Percentiles rank a stretch among this genome's conserved stretches.
phyloP scores from a whole-genome alignment of 2,329 filamentous ascomycete species.

The Cladosporium velox region DNA sequence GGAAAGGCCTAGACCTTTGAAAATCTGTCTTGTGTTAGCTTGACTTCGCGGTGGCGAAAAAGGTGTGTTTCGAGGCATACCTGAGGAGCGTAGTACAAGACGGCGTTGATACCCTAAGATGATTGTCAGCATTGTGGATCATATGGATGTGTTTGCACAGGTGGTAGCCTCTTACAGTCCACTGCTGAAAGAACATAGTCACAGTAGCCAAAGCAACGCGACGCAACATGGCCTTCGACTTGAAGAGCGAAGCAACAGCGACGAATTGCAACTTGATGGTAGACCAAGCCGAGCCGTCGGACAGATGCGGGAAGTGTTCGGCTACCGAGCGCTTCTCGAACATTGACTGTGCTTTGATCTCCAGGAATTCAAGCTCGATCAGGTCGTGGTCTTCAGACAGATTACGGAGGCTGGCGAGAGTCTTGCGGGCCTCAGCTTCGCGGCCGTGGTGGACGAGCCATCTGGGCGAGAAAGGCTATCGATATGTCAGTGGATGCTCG shows the following conservation, averaged over 20 bases:
- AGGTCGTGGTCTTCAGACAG: conserved; percentile 65
- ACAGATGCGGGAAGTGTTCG: conserved; percentile 67
- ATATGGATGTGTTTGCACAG: too few species aligned
- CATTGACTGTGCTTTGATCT: conserved; percentile 75
- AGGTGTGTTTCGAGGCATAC: background rate
- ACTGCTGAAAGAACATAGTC: conserved; percentile 54
- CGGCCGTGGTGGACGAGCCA: conserved; percentile 72
- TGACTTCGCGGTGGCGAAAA: too few species aligned
- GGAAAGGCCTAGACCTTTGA: conserved; percentile 48
- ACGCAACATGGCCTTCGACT: conserved; percentile 65
- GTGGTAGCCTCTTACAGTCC: conserved; percentile 39
- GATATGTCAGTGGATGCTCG: background rate
- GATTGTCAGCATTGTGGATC: background rate
- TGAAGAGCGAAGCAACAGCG: conserved; percentile 65
- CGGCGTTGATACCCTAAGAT: conserved; percentile 43
- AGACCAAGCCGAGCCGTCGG: conserved; percentile 62
- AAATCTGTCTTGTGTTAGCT: conserved; percentile 39
- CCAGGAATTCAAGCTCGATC: conserved; percentile 74
- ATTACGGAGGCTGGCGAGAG: conserved; percentile 65
- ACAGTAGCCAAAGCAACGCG: conserved; percentile 61
- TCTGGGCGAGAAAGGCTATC: conserved; percentile 74
- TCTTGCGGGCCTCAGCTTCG: conserved; percentile 65
- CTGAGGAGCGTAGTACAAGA: conserved; percentile 52
- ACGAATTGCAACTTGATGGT: conserved; percentile 68
- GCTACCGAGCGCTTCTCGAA: conserved; percentile 74